These are phyloP conservation scores for Mycena albidolilacea DNA, from an alignment of 768 basidiomycete species.

Conservation along the genomic window DNA sequence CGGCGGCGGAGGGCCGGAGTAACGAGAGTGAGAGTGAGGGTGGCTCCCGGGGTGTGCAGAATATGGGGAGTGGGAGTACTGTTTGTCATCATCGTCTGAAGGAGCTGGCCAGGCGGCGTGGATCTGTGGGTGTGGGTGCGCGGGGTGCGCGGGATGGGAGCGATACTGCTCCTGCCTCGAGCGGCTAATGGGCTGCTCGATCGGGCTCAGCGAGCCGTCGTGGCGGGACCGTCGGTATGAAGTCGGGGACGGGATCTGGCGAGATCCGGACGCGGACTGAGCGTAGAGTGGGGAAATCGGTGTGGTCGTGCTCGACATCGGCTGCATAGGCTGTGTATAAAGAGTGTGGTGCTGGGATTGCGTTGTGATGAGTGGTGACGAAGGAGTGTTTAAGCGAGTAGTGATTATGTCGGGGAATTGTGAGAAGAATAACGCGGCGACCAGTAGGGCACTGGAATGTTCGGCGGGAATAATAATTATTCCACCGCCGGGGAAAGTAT, in stretches of 20 bases:
- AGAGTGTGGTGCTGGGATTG: slow-evolving; percentile 29
- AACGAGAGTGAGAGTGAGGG: slow-evolving; percentile 1
- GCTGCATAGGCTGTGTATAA: slow-evolving; percentile 28
- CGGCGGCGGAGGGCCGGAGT: slow-evolving; percentile 3
- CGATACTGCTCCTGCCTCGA: slow-evolving; percentile 32
- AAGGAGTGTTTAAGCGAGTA: slow-evolving; percentile 36
- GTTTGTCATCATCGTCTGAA: neutral
- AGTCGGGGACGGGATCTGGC: slow-evolving; percentile 19
- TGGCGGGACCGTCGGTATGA: slow-evolving; percentile 19
- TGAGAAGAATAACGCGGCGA: slow-evolving; percentile 65
- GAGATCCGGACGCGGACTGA: slow-evolving; percentile 29
- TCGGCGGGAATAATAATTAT: slow-evolving; percentile 68
- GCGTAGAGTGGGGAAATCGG: slow-evolving; percentile 9
- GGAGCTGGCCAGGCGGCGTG: slow-evolving; percentile 16
- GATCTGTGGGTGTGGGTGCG: neutral
- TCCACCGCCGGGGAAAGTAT: slow-evolving; percentile 62
- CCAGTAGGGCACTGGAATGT: slow-evolving; percentile 65
- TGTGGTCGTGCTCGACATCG: slow-evolving; percentile 16
- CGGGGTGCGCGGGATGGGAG: neutral
- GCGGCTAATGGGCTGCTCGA: slow-evolving; percentile 36
- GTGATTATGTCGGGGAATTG: slow-evolving; percentile 65
- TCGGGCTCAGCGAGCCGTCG: slow-evolving; percentile 30
- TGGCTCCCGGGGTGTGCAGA: slow-evolving; percentile 11
- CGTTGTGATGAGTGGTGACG: slow-evolving; percentile 24
- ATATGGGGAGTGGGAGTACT: slow-evolving; percentile 7